Conservation (phyloP, 306 rosid species). For the Herpetospermum pedunculosum region DNA sequence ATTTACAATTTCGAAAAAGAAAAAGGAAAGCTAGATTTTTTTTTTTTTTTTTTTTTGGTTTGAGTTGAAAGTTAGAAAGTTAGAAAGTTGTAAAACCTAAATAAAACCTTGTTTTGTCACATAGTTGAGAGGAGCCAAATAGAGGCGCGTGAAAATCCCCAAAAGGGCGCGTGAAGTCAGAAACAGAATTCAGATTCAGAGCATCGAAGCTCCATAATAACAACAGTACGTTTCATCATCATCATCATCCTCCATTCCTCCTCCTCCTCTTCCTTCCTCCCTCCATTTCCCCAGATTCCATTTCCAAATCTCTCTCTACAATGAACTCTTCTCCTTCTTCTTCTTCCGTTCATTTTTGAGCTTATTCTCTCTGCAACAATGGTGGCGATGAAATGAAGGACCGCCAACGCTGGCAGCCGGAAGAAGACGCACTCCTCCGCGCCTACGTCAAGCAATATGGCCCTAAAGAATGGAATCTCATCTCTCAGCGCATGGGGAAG, state of each 20-base stretch:
- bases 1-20: no score
- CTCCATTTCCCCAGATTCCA: background rate
- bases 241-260: background rate
- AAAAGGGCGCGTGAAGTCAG: conserved; percentile 4
- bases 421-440: conserved; percentile 43
- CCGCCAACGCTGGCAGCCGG: conserved; percentile 50
- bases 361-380: background rate
- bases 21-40: no score
- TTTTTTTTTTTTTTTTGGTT: no score
- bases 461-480: conserved; percentile 30
- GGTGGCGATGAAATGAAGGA: conserved; percentile 36
- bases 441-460: conserved; percentile 43
- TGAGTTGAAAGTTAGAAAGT: no score
- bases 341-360: background rate
- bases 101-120: no score
- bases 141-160: background rate
- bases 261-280: background rate
- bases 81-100: no score
- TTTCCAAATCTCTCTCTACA: background rate
- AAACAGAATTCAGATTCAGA: background rate
- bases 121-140: no score
- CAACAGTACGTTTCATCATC: conserved; percentile 7
- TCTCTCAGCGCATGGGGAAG: conserved; percentile 29
- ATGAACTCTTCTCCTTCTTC: background rate
- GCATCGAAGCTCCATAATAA: background rate